Base-by-base conservation (phyloP, 1,139 yeast species). In the Sugiyamaella sp. region DNA sequence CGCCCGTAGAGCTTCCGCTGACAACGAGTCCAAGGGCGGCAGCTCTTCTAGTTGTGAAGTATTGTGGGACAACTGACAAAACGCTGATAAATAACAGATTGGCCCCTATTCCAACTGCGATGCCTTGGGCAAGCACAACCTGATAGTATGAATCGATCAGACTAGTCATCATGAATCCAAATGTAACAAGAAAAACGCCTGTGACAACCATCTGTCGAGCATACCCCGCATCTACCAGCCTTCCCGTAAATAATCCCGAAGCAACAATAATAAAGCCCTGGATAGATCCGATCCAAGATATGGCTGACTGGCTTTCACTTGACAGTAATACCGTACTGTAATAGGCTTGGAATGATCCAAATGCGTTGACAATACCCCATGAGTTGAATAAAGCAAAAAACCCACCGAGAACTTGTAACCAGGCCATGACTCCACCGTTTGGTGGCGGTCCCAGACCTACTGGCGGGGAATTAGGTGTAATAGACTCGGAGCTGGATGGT, bases 221-320 rank as follows among this genome's bases (percentile, higher is more conserved):
- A 51, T 64, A 65, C n/a, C 71, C 73, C 24, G 59, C 59, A 60
- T 85, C 90, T 63, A 84, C 80, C 9, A 84, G 60, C 1, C 82
- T 80, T 0, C 91, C 93, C 48, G 79, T 76, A 29, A 83, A 64
- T 0, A 83, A 80, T 4, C 81, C 77, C 38, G 80, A 74, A 57
- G 80, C 77, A 6, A 47, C 51, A 60, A 83, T 72, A 14, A 82
- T 72, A 53, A 83, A 81, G 44, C 78, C 71, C 59, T 77, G 81
- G 16, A 83, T 67, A 1, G 87, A 78, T 57, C 85, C 85, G 24
- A 85, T 79, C 89, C 89, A 85, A 2, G 86, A 81, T 2, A 82
- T 75, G 4, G 77, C 72, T 4, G 81, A 71, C 2, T 77, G 70
- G 2, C 78, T 63, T 1, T 71, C 68, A 38, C 71, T 61, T 1